Percentiles rank a stretch among this genome's conserved stretches.
Evolutionary conservation across 179 eudicot genomes (phyloP).

Genomic region (Beta lomatogona): DNA sequence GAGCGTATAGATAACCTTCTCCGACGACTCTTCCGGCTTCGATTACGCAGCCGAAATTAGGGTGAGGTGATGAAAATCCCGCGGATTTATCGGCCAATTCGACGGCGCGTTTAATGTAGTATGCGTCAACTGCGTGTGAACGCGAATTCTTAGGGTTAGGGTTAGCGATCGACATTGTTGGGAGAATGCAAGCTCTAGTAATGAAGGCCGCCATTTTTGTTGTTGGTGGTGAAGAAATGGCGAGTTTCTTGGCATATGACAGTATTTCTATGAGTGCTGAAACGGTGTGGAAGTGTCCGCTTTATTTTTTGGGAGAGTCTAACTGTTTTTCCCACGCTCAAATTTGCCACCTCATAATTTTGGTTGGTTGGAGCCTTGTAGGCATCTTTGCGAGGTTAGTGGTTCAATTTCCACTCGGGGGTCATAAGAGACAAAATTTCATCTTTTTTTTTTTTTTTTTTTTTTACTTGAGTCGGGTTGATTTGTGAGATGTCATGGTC

Average conservation of each 20-base stretch:
- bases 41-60: slow-evolving; percentile 92
- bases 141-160: slow-evolving; percentile 21
- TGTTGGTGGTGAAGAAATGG: background rate
- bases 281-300: slow-evolving; percentile 19
- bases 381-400: too few species aligned
- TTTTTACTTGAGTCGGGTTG: too few species aligned
- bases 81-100: slow-evolving; percentile 88
- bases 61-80: slow-evolving; percentile 89
- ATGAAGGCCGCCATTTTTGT: slow-evolving; percentile 31
- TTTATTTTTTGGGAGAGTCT: background rate
- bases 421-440: too few species aligned
- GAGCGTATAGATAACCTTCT: slow-evolving; percentile 82
- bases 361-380: background rate
- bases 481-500: too few species aligned
- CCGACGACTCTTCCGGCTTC: slow-evolving; percentile 61
- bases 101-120: slow-evolving; percentile 72
- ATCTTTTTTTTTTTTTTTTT: too few species aligned
- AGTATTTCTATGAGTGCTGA: background rate
- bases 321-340: slow-evolving; percentile 12
- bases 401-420: too few species aligned
- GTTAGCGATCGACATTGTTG: slow-evolving; percentile 27
- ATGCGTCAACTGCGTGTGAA: slow-evolving; percentile 60
- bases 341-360: background rate
- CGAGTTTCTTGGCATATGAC: background rate
- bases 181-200: slow-evolving; percentile 28